Percentiles rank a stretch among this genome's conserved stretches.
Conservation (phyloP, 2,329 filamentous ascomycete genomes). For the Trichothecium roseum region DNA sequence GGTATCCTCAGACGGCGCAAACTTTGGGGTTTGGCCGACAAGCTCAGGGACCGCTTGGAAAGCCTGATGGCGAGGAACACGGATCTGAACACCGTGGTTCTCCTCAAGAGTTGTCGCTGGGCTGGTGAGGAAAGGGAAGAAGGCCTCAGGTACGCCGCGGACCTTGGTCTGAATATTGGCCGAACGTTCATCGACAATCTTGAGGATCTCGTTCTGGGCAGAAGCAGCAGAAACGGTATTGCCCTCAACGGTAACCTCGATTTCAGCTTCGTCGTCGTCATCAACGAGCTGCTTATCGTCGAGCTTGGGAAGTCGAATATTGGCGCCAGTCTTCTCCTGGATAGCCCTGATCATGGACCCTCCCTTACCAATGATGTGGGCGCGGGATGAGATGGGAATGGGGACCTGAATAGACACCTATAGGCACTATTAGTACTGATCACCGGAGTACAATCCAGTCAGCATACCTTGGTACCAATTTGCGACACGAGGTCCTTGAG, state of each 20-base stretch:
- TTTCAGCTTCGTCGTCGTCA: slow-evolving; percentile 70
- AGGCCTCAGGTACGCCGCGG: slow-evolving; percentile 77
- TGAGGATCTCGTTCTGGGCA: slow-evolving; percentile 73
- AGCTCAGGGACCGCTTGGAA: slow-evolving; percentile 64
- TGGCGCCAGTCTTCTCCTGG: slow-evolving; percentile 80
- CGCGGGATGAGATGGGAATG: slow-evolving; percentile 72
- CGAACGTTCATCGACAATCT: slow-evolving; percentile 78
- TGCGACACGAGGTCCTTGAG: slow-evolving; percentile 83
- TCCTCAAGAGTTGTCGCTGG: slow-evolving; percentile 64
- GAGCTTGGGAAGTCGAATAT: slow-evolving; percentile 77
- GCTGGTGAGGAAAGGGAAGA: slow-evolving; percentile 90
- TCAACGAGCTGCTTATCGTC: slow-evolving; percentile 48
- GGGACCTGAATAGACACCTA: slow-evolving; percentile 57
- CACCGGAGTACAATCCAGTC: not conserved
- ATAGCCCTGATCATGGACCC: slow-evolving; percentile 85
- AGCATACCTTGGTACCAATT: slow-evolving; percentile 69
- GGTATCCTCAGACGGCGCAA: slow-evolving; percentile 59
- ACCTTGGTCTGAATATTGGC: slow-evolving; percentile 74
- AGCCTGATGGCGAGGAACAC: slow-evolving; percentile 72
- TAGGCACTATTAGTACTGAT: slow-evolving; percentile 1
- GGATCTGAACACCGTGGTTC: slow-evolving; percentile 66
- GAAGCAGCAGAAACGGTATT: slow-evolving; percentile 80
- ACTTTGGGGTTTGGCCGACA: slow-evolving; percentile 57
- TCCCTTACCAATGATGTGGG: slow-evolving; percentile 87
- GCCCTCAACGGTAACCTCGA: slow-evolving; percentile 83